phyloP scores from a whole-genome alignment of 106 monocot species.

The Vanilla planifolia region DNA sequence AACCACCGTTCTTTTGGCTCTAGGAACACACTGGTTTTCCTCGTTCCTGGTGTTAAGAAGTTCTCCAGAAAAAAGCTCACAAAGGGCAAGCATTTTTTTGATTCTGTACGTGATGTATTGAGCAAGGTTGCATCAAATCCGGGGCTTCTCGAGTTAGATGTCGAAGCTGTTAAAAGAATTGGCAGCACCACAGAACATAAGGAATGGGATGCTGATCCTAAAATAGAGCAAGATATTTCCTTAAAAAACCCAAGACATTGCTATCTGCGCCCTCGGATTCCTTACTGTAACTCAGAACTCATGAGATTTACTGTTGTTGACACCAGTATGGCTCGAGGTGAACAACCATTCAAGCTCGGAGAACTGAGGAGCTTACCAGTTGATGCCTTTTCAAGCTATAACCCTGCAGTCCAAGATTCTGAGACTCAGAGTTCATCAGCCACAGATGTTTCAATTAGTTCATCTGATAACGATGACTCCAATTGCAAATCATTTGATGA shows the following conservation, averaged over 20 bases:
- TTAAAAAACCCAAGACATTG: too few species aligned
- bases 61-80: conserved; percentile 71
- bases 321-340: conserved; percentile 39
- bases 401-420: too few species aligned
- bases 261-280: too few species aligned
- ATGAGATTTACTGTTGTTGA: conserved; percentile 67
- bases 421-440: conserved; percentile 24
- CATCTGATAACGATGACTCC: conserved; percentile 10
- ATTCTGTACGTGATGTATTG: conserved; percentile 81
- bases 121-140: conserved; percentile 78
- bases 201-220: conserved; percentile 14
- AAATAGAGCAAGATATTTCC: too few species aligned
- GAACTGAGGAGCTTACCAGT: conserved; percentile 46
- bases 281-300: conserved; percentile 23
- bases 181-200: conserved; percentile 14
- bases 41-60: conserved; percentile 62
- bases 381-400: conserved; percentile 21
- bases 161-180: conserved; percentile 21
- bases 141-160: conserved; percentile 52
- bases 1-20: conserved; percentile 30
- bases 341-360: conserved; percentile 26
- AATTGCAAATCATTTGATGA: too few species aligned
- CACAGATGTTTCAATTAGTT: conserved; percentile 13
- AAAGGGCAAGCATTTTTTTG: conserved; percentile 84
- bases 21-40: conserved; percentile 52